A percentile compares a stretch with the other conserved stretches of the same genome.
These are phyloP conservation scores for Talaromyces sp. DNA, from an alignment of 2,329 filamentous ascomycete genomes.

Conservation along the genomic window DNA sequence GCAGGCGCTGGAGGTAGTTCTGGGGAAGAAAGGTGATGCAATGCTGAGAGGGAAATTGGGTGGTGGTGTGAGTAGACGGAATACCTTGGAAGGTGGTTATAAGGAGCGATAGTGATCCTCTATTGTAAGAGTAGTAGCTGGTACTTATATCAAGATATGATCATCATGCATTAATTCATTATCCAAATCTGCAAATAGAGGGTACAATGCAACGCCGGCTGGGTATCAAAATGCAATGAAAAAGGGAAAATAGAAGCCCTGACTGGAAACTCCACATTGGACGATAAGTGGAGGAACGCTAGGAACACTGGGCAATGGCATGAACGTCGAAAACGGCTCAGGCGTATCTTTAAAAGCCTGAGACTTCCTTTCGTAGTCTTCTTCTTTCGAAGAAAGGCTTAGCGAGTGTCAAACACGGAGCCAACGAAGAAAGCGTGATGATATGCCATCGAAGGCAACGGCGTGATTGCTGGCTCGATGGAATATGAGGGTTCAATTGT, in stretches of 20 bases:
- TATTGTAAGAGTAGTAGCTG: background rate
- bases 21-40: conserved; percentile 63
- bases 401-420: background rate
- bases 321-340: background rate
- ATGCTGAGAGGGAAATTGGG: conserved; percentile 42
- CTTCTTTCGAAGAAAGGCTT: background rate
- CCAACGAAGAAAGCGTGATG: too few relatives aligned
- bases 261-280: background rate
- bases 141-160: background rate
- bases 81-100: conserved; percentile 52
- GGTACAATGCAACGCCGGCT: background rate
- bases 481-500: background rate
- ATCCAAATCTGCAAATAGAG: background rate
- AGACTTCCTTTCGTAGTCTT: background rate
- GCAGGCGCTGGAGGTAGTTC: conserved; percentile 73
- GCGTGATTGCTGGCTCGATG: background rate
- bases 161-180: background rate
- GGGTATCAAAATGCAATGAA: conserved; percentile 5
- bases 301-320: background rate
- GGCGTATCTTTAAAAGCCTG: background rate
- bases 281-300: background rate
- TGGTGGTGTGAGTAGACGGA: conserved; percentile 54
- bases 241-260: background rate
- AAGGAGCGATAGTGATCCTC: conserved; percentile 24
- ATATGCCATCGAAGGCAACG: background rate